A percentile compares a stretch with the other conserved stretches of the same genome.
These are phyloP conservation scores for Eimeria tenella DNA, from an alignment of 169 alveolate species.

Conservation along the genomic window DNA sequence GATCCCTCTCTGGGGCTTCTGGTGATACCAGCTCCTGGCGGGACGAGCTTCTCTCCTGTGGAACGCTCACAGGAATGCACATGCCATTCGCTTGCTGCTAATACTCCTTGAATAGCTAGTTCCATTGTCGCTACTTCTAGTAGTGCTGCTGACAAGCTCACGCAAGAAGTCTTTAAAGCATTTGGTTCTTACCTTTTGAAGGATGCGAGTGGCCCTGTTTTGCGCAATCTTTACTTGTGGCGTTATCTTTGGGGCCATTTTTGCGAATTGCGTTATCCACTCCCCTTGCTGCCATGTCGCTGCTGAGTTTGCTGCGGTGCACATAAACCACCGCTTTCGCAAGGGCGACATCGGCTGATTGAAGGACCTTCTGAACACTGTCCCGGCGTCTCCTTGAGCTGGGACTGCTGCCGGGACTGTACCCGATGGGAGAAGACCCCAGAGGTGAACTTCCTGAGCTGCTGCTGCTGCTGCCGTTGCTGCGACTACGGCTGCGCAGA, in stretches of 20 bases:
- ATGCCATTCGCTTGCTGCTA: background rate
- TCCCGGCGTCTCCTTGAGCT: background rate
- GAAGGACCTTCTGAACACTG: background rate
- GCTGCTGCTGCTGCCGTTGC: constrained; percentile 30
- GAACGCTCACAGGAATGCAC: background rate
- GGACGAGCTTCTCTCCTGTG: background rate
- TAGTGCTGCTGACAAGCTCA: too few species aligned
- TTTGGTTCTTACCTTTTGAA: too few species aligned
- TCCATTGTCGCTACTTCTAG: too few species aligned
- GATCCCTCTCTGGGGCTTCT: background rate
- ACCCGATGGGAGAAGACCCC: background rate
- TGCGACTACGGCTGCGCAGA: background rate
- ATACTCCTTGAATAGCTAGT: too few species aligned
- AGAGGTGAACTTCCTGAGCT: background rate
- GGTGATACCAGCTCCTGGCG: background rate
- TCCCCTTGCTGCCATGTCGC: background rate
- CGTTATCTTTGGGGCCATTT: too few species aligned
- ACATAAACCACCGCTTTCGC: constrained; percentile 28
- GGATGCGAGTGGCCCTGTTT: background rate
- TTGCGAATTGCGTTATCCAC: too few species aligned
- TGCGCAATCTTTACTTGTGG: background rate
- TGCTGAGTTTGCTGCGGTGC: constrained; percentile 20
- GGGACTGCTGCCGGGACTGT: background rate
- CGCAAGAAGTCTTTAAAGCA: too few species aligned
- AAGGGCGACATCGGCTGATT: constrained; percentile 1